These are phyloP conservation scores for Neltuma alba DNA, from an alignment of 306 rosid genomes.

Conservation along the genomic window DNA sequence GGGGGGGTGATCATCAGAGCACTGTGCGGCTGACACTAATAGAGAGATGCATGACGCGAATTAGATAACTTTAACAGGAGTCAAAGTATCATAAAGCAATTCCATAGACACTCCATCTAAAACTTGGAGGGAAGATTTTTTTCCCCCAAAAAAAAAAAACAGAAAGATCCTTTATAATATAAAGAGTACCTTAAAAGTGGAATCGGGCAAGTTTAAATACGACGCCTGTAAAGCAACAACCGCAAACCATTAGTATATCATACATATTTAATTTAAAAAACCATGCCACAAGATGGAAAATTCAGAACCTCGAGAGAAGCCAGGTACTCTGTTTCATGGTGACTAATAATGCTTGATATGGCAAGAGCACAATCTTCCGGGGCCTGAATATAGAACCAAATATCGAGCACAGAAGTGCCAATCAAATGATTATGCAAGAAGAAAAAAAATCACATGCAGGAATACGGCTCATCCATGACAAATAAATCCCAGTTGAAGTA, in stretches of 20 bases:
- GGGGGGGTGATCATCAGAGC: no score
- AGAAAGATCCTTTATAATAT: neutral
- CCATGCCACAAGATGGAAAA: slow-evolving; percentile 27
- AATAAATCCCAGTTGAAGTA: neutral
- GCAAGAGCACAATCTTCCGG: slow-evolving; percentile 83
- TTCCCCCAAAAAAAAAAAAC: neutral
- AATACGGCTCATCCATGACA: neutral
- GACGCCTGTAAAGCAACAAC: slow-evolving; percentile 70
- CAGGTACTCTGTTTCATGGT: slow-evolving; percentile 92
- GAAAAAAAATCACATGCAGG: slow-evolving; percentile 3
- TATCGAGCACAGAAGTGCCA: neutral
- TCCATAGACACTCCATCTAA: slow-evolving; percentile 26
- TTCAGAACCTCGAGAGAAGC: slow-evolving; percentile 86
- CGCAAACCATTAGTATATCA: slow-evolving; percentile 32
- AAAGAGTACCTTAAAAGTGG: slow-evolving; percentile 88
- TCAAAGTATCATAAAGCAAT: neutral
- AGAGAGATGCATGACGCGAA: neutral
- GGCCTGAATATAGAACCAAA: slow-evolving; percentile 48
- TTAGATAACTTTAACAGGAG: slow-evolving; percentile 11
- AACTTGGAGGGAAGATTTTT: neutral
- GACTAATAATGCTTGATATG: slow-evolving; percentile 78
- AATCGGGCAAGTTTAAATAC: slow-evolving; percentile 84
- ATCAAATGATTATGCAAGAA: slow-evolving; percentile 23
- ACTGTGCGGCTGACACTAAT: neutral
- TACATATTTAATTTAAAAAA: slow-evolving; percentile 18